Evolutionary conservation across 306 rosid species (phyloP).

Genomic region (Geum urbanum): DNA sequence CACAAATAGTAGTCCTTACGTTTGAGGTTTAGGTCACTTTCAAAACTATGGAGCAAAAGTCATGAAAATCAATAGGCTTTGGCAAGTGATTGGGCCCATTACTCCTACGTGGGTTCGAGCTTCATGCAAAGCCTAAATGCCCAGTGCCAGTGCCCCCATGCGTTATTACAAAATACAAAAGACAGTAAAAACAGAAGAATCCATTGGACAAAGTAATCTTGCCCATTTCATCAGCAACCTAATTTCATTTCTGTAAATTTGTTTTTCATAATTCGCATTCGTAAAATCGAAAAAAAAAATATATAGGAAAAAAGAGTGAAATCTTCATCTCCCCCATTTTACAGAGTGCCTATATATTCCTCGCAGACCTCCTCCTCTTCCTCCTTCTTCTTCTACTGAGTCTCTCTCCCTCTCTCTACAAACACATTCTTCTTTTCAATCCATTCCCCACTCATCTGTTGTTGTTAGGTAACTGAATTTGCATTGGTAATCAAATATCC

Average conservation of each 20-base stretch:
- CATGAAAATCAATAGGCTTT: slow-evolving; percentile 3
- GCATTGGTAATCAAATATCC: slow-evolving; percentile 61
- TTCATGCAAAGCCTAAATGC: neutral
- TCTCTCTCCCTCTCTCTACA: neutral
- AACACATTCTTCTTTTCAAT: slow-evolving; percentile 27
- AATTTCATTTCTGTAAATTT: slow-evolving; percentile 1
- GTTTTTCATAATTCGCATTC: neutral
- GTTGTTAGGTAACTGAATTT: slow-evolving; percentile 55
- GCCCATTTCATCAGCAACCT: neutral
- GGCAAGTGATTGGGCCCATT: neutral
- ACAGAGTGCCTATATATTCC: slow-evolving; percentile 57
- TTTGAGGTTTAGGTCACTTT: neutral
- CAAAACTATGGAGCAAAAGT: neutral
- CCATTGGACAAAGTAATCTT: slow-evolving; percentile 12
- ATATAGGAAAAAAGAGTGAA: slow-evolving; percentile 16
- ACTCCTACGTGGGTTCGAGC: neutral
- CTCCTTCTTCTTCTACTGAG: slow-evolving; percentile 21
- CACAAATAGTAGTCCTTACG: neutral
- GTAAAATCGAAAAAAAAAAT: neutral
- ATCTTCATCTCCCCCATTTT: slow-evolving; percentile 40
- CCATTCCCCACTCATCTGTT: slow-evolving; percentile 35
- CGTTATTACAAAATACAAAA: too few relatives aligned
- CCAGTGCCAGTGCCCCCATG: neutral
- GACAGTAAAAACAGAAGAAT: neutral
- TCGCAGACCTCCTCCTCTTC: slow-evolving; percentile 35